Evolutionary conservation across 192 early-diverging fungal species (phyloP).

Genomic region (Glomus cerebriforme): DNA sequence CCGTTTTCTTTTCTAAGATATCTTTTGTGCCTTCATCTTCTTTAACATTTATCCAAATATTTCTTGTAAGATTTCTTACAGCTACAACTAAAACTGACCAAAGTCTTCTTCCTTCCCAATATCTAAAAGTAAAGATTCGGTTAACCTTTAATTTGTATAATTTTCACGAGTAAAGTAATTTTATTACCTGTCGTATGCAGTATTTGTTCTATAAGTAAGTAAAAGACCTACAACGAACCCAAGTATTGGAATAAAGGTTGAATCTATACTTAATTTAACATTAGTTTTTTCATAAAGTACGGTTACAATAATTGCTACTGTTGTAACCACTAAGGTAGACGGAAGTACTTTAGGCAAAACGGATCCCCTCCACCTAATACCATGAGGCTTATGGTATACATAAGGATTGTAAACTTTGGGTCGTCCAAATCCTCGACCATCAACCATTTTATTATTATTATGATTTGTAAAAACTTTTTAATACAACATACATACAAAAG

Average conservation of each 20-base stretch:
- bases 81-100: constrained; percentile 74
- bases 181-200: constrained; percentile 11
- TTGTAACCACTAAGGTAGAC: not conserved
- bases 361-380: constrained; percentile 14
- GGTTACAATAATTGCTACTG: not conserved
- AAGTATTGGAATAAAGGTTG: constrained; percentile 15
- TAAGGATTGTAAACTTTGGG: not conserved
- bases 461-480: too few relatives aligned
- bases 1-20: constrained; percentile 64
- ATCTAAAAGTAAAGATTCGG: constrained; percentile 54
- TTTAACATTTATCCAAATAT: constrained; percentile 70
- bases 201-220: constrained; percentile 30
- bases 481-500: too few relatives aligned
- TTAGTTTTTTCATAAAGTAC: not conserved
- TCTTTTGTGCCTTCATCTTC: constrained; percentile 52
- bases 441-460: too few relatives aligned
- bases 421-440: too few relatives aligned
- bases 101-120: constrained; percentile 88
- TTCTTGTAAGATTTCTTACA: constrained; percentile 76
- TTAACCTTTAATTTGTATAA: too few relatives aligned
- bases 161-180: not conserved
- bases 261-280: not conserved
- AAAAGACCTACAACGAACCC: constrained; percentile 27
- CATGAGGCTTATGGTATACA: not conserved
- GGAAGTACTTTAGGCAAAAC: not conserved